Evolutionary conservation across 768 basidiomycete species (phyloP), one percentile per base, ranked within the genome.

Genomic region (Collybia nuda): DNA sequence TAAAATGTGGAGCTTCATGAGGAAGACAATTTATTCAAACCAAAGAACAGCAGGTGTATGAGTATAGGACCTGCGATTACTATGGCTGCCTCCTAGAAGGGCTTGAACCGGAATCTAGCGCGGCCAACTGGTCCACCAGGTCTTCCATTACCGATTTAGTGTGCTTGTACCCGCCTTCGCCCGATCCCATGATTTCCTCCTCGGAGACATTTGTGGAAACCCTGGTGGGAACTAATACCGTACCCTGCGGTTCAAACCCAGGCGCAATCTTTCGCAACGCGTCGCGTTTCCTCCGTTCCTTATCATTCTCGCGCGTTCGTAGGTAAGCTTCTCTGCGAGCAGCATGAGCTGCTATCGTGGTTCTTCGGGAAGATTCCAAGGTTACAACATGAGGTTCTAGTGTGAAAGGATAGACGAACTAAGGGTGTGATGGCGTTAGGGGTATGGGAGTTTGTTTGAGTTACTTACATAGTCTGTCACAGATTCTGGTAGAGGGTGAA

Each of bases 391-490:
- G 94, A 0, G 85, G 81, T 62, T 98, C 96, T 45, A 98, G 80
- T 2, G 93, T 88, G 75, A 93, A 98, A 1, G 96, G 95, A 62
- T 98, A 98, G 38, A 90, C 96, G 60, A 98, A 97, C 95, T 98
- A 64, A 5, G 18, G 24, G 7, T 17, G 17, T 39, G 32, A 24
- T 38, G 29, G 22, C 14, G 39, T 47, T n/a, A 9, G 44, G 45
- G 24, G 8, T 41, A 55, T 23, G 46, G 47, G 37, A 38, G 40
- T 35, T 52, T 19, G 24, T 38, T 28, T 8, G 37, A 26, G 35
- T 44, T 47, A 35, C 69, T 59, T 45, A 95, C 96, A 64, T 98
- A 98, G 54, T 90, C 81, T 1, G 84, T 85, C 3, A 98, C 86
- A 29, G 88, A 89, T 21, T 94, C 90, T 3, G 96, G 96, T 0